phyloP scores from a whole-genome alignment of 2,329 filamentous ascomycete species.

The Beauveria bassiana region DNA sequence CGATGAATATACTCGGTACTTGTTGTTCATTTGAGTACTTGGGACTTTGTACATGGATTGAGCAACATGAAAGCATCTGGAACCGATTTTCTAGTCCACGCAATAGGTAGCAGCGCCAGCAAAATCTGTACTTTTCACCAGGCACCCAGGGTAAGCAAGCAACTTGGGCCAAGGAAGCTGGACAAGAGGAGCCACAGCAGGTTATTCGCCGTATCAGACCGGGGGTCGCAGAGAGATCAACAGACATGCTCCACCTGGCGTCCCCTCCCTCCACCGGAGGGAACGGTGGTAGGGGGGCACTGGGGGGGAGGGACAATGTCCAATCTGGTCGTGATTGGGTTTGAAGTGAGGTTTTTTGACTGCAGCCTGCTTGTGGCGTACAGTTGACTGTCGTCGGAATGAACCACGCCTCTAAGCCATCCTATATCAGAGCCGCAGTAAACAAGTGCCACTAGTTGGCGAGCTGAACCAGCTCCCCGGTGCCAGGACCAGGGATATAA shows the following conservation, averaged over 20 bases:
- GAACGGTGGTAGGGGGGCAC: background rate
- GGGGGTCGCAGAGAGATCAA: constrained; percentile 4
- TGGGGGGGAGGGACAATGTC: background rate
- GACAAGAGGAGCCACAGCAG: background rate
- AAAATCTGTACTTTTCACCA: background rate
- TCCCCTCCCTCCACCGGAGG: constrained; percentile 4
- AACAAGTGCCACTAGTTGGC: background rate
- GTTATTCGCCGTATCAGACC: background rate
- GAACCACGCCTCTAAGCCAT: constrained; percentile 7
- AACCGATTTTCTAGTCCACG: too few relatives aligned
- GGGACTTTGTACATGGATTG: too few relatives aligned
- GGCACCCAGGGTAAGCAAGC: background rate
- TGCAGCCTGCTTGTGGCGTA: constrained; percentile 6
- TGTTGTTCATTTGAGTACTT: background rate
- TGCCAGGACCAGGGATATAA: background rate
- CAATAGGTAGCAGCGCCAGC: background rate
- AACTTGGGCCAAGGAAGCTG: background rate
- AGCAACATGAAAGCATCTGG: background rate
- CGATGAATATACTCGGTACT: background rate
- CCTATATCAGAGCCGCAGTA: background rate
- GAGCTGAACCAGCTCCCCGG: constrained; percentile 11
- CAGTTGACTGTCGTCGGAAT: background rate
- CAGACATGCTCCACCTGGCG: background rate
- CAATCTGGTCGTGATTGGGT: background rate
- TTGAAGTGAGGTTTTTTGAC: background rate